Evolutionary conservation across 192 early-diverging fungal genomes (phyloP).

Genomic region (Gonapodya prolifera): DNA sequence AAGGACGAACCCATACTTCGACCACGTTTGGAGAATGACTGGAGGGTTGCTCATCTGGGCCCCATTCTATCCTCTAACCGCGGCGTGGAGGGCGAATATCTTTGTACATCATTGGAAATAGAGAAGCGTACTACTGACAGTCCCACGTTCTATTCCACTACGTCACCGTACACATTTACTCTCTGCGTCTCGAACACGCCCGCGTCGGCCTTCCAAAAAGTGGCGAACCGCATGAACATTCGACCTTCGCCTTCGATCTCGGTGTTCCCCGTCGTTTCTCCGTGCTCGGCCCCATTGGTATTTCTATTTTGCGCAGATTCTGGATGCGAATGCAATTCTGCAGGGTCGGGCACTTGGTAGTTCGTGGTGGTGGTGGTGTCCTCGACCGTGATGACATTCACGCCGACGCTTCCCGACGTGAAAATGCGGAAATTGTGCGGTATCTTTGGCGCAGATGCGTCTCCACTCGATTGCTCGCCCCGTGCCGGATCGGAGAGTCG

Average conservation of each 20-base stretch:
- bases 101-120: background rate
- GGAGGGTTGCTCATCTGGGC: background rate
- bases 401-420: background rate
- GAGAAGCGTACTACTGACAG: background rate
- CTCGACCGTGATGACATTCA: background rate
- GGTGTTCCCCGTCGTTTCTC: too few relatives aligned
- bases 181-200: background rate
- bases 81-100: background rate
- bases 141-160: background rate
- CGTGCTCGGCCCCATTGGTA: too few relatives aligned
- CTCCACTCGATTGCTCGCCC: too few relatives aligned
- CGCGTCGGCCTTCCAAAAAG: background rate
- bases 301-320: too few relatives aligned
- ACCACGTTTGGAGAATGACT: background rate
- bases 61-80: background rate
- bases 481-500: background rate
- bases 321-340: too few relatives aligned
- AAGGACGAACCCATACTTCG: too few relatives aligned
- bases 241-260: too few relatives aligned
- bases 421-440: background rate
- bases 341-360: too few relatives aligned
- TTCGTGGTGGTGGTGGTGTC: too few relatives aligned
- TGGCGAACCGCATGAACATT: background rate
- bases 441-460: too few relatives aligned
- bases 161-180: background rate